These are phyloP conservation scores for Ustilago hordei DNA, from an alignment of 1,284 basidiomycete genomes.

Conservation along the genomic window DNA sequence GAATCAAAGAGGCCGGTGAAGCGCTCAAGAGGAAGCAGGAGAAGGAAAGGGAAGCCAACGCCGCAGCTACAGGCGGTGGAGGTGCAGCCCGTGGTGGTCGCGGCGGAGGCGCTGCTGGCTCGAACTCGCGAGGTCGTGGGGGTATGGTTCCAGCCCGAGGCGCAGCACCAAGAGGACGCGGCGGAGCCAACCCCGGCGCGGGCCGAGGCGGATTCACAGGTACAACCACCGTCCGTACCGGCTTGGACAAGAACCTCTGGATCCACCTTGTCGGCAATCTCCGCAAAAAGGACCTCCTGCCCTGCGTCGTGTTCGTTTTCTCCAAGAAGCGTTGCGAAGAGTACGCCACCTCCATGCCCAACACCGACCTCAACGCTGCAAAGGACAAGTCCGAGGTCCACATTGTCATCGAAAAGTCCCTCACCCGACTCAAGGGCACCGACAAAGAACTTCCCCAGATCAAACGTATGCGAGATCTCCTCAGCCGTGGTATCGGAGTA, in stretches of 20 bases:
- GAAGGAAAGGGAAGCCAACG: slow-evolving; percentile 86
- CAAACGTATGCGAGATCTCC: slow-evolving; percentile 86
- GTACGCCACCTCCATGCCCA: slow-evolving; percentile 88
- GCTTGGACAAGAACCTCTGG: slow-evolving; percentile 89
- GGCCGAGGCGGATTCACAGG: slow-evolving; percentile 70
- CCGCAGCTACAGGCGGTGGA: slow-evolving; percentile 79
- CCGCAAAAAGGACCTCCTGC: slow-evolving; percentile 85
- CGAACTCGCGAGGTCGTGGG: slow-evolving; percentile 51
- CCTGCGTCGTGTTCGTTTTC: slow-evolving; percentile 96
- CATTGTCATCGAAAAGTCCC: slow-evolving; percentile 89
- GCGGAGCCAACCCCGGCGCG: slow-evolving; percentile 72
- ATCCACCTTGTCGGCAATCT: slow-evolving; percentile 90
- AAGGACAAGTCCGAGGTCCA: slow-evolving; percentile 97
- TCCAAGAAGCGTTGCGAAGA: slow-evolving; percentile 98
- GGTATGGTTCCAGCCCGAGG: slow-evolving; percentile 66
- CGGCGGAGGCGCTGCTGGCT: slow-evolving; percentile 49
- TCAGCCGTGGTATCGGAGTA: slow-evolving; percentile 92
- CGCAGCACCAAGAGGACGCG: slow-evolving; percentile 69
- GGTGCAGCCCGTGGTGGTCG: slow-evolving; percentile 74
- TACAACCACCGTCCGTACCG: slow-evolving; percentile 60
- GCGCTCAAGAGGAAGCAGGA: slow-evolving; percentile 92
- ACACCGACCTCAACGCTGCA: slow-evolving; percentile 85
- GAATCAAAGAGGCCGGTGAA: slow-evolving; percentile 83
- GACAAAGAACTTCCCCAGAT: slow-evolving; percentile 98
- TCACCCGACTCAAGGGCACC: slow-evolving; percentile 85